Evolutionary conservation across 768 basidiomycete genomes (phyloP), one percentile per base, ranked within the genome.

Genomic region (Russula sp.): DNA sequence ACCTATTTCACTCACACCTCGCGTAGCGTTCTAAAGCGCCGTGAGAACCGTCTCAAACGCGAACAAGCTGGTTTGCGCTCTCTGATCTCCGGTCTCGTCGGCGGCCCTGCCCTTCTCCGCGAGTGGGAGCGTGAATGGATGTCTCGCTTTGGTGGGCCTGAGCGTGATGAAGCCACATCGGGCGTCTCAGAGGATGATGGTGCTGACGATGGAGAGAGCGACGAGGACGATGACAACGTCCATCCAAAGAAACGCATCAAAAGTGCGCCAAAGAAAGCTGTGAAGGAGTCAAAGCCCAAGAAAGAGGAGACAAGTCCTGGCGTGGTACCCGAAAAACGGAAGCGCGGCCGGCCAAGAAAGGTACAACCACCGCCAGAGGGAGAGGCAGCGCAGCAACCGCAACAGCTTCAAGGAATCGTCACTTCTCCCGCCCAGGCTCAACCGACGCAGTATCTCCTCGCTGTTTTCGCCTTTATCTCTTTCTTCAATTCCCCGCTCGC

Each of bases 331-430:
- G 88, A 90, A 76, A 93, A 91, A 77, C 80, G 90, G 68, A 94
- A 94, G 77, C 82, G 91, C 8, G 91, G 91, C 14, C 76, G 91
- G 35, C 91, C 91, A 16, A 81, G 89, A 68, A 93, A 93, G 76
- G 79, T 85, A 51, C 77, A 81, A 11, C 76, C 82, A 0, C 77
- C 80, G 18, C 74, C 80, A n/a, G 72, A 44, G 62, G 27, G 61
- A 16, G 62, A 18, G 22, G 62, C 14, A 55, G 69, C 39, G 65
- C 66, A 39, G 64, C 66, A 65, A 61, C 67, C 50, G 63, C 68
- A 69, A 37, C 68, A 70, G 54, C 48, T 51, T 20, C 65, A 55
- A 27, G 58, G 31, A 32, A 64, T 68, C 18, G 63, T 58, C 9
- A 52, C 59, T 27, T 62, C 68, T 20, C 62, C 60, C 14, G 67